Evolutionary conservation across 1,284 basidiomycete genomes (phyloP).

Genomic region (Trametes sp.): DNA sequence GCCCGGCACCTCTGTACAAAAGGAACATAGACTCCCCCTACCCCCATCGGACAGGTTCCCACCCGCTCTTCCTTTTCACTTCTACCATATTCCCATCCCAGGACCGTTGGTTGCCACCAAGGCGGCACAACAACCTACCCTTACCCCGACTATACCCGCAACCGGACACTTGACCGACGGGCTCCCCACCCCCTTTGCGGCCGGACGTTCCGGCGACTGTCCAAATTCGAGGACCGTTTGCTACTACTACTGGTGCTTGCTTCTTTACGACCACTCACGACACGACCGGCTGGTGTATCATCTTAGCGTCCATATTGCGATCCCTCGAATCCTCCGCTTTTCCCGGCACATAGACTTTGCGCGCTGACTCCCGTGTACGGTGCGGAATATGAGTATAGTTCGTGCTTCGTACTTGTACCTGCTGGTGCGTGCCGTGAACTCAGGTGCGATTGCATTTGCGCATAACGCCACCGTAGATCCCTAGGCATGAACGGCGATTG

Average conservation of each 20-base stretch:
- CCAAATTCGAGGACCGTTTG: neutral
- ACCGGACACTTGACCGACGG: conserved; percentile 15
- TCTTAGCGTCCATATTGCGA: conserved; percentile 2
- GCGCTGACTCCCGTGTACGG: neutral
- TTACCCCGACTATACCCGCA: conserved; percentile 28
- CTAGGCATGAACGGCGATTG: neutral
- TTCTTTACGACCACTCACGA: conserved; percentile 30
- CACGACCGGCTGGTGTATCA: conserved; percentile 21
- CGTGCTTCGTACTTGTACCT: neutral
- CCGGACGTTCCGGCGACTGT: neutral
- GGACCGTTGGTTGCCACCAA: neutral
- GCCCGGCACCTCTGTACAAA: conserved; percentile 19
- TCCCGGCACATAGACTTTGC: conserved; percentile 10
- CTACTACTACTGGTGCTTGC: neutral
- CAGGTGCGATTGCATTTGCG: neutral
- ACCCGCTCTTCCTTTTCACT: neutral
- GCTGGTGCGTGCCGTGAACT: neutral
- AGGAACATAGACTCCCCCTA: conserved; percentile 7
- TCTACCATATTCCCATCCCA: neutral
- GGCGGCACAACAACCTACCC: conserved; percentile 22
- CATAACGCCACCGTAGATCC: neutral
- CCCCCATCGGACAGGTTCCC: conserved; percentile 8
- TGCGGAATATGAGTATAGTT: neutral
- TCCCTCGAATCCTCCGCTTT: neutral
- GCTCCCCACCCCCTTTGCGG: neutral